Evolutionary conservation across 345 rosid species (phyloP).

Genomic region (Euphorbia pulcherrima): DNA sequence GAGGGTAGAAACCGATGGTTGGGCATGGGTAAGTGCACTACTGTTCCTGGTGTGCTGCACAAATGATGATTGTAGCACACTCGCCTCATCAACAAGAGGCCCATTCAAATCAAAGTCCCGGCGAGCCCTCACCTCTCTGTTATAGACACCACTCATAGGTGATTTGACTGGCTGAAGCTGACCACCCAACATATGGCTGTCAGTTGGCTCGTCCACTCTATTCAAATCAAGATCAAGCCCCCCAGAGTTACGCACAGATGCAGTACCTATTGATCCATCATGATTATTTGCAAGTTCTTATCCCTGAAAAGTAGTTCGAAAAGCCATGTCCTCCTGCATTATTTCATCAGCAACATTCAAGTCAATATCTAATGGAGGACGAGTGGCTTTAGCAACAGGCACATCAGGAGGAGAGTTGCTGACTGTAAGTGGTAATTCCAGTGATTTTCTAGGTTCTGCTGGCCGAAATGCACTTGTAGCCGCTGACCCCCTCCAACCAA

Average conservation of each 20-base stretch:
- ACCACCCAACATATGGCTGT: slow-evolving; percentile 40
- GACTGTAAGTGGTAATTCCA: slow-evolving; percentile 40
- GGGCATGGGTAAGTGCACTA: slow-evolving; percentile 35
- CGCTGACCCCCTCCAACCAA: slow-evolving; percentile 98
- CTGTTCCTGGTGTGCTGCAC: slow-evolving; percentile 43
- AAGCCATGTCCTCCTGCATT: slow-evolving; percentile 62
- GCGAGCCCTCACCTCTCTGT: slow-evolving; percentile 34
- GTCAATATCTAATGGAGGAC: slow-evolving; percentile 64
- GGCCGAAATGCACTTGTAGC: slow-evolving; percentile 99
- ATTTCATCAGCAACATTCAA: slow-evolving; percentile 82
- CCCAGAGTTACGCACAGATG: slow-evolving; percentile 39
- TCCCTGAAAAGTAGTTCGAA: slow-evolving; percentile 36
- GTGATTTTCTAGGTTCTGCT: slow-evolving; percentile 71
- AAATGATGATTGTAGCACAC: slow-evolving; percentile 44
- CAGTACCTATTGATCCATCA: slow-evolving; percentile 31
- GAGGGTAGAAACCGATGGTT: slow-evolving; percentile 47
- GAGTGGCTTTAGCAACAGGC: slow-evolving; percentile 41
- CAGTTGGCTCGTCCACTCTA: slow-evolving; percentile 56
- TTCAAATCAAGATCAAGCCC: slow-evolving; percentile 89
- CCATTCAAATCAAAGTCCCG: slow-evolving; percentile 91
- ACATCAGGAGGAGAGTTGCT: slow-evolving; percentile 33
- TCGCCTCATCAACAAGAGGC: slow-evolving; percentile 53
- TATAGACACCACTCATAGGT: slow-evolving; percentile 30
- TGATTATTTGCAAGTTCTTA: slow-evolving; percentile 23
- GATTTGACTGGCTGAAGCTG: slow-evolving; percentile 35